Percentiles rank a stretch among this genome's conserved stretches.
Conservation (phyloP, 2,329 filamentous ascomycete species). For the Fusarium solani-melongenae region DNA sequence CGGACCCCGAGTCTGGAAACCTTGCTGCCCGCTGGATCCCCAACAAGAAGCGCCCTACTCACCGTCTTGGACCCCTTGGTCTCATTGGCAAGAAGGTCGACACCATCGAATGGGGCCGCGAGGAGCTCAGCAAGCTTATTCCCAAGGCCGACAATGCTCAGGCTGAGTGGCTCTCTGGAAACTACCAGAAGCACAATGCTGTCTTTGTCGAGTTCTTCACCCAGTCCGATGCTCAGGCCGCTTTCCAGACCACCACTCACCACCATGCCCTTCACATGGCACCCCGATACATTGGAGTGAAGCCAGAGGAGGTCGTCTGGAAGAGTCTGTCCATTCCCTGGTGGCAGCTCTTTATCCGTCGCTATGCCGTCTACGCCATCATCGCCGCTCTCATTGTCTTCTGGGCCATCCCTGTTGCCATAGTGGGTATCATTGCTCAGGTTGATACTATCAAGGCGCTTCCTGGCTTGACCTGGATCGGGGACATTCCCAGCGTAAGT, state of each 20-base stretch:
- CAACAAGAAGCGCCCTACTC: conserved; percentile 75
- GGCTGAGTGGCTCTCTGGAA: conserved; percentile 71
- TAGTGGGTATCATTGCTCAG: conserved; percentile 88
- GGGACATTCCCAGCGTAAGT: conserved; percentile 68
- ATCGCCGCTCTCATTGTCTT: conserved; percentile 84
- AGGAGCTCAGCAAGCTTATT: conserved; percentile 64
- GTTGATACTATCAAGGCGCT: conserved; percentile 76
- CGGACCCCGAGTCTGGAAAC: conserved; percentile 73
- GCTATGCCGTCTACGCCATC: conserved; percentile 71
- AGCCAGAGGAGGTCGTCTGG: conserved; percentile 88
- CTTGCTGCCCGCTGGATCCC: conserved; percentile 75
- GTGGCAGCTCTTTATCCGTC: conserved; percentile 80
- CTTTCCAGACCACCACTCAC: conserved; percentile 84
- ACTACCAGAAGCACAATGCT: conserved; percentile 73
- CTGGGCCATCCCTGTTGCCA: conserved; percentile 80
- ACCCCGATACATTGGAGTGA: conserved; percentile 84
- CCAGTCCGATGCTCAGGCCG: conserved; percentile 85
- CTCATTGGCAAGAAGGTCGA: conserved; percentile 77
- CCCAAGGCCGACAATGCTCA: conserved; percentile 74
- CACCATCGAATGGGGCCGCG: conserved; percentile 85
- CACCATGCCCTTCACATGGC: conserved; percentile 86
- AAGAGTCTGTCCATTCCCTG: conserved; percentile 74
- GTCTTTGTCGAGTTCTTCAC: conserved; percentile 94
- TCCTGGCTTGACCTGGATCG: conserved; percentile 79
- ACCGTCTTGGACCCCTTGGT: conserved; percentile 72